A percentile compares a stretch with the other conserved stretches of the same genome.
phyloP scores from a whole-genome alignment of 306 rosid genomes.

The Sphenostylis stenocarpa region DNA sequence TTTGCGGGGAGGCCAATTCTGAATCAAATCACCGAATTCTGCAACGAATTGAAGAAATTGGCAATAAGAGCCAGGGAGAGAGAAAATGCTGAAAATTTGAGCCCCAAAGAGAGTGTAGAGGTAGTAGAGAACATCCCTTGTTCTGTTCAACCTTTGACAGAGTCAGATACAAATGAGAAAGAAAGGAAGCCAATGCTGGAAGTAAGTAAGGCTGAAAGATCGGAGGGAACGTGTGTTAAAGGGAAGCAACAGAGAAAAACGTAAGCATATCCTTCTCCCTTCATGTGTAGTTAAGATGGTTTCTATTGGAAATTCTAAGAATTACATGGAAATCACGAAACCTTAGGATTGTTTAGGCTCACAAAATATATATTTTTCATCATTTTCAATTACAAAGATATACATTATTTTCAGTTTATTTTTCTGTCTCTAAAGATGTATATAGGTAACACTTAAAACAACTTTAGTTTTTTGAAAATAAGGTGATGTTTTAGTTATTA shows the following conservation, averaged over 20 bases:
- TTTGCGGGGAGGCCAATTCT: slow-evolving; percentile 75
- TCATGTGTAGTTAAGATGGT: neutral
- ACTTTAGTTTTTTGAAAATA: neutral
- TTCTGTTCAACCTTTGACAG: slow-evolving; percentile 39
- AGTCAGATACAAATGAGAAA: slow-evolving; percentile 47
- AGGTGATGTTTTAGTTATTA: neutral
- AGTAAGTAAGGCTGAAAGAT: slow-evolving; percentile 44
- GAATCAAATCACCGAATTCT: slow-evolving; percentile 85
- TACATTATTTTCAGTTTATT: neutral
- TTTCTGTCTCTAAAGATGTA: neutral
- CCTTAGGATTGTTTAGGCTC: no score
- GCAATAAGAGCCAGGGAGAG: slow-evolving; percentile 61
- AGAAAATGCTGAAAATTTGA: slow-evolving; percentile 50
- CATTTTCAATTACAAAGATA: neutral
- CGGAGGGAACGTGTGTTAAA: slow-evolving; percentile 36
- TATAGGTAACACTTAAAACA: neutral
- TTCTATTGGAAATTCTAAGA: neutral
- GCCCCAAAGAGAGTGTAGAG: slow-evolving; percentile 33
- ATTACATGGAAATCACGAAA: neutral
- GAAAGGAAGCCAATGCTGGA: slow-evolving; percentile 66
- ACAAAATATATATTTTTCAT: no score
- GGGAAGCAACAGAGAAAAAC: slow-evolving; percentile 54
- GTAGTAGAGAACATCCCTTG: slow-evolving; percentile 31
- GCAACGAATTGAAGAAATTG: slow-evolving; percentile 82
- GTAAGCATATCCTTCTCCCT: slow-evolving; percentile 47